These are phyloP conservation scores for Eryngium alpinum DNA, from an alignment of 140 eudicot genomes.

Conservation along the genomic window DNA sequence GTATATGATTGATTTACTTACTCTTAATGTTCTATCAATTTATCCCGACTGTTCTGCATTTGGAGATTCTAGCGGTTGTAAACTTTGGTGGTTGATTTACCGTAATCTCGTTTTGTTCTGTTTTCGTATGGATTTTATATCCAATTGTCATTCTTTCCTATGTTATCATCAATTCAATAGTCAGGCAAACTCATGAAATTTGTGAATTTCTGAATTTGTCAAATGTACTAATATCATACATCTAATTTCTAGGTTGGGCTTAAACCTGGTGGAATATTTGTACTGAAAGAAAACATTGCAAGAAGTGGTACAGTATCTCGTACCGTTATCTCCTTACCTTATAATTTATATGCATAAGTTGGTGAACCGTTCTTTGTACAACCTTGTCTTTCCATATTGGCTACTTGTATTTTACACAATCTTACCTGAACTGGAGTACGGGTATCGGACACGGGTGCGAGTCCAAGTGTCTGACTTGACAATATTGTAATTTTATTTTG, in stretches of 20 bases:
- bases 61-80: neutral
- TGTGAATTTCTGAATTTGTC: neutral
- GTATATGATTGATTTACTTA: neutral
- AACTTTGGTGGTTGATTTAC: neutral
- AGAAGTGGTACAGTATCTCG: slow-evolving; percentile 46
- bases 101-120: neutral
- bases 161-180: neutral
- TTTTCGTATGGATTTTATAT: too few species aligned
- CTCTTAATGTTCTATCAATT: neutral
- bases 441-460: too few species aligned
- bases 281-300: slow-evolving; percentile 90
- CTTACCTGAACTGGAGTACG: too few species aligned
- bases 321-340: neutral
- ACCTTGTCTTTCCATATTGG: neutral
- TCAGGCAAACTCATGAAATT: neutral
- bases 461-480: too few species aligned
- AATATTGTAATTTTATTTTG: too few species aligned
- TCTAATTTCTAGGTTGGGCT: slow-evolving; percentile 65
- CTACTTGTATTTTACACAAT: neutral
- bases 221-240: slow-evolving; percentile 4
- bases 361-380: neutral
- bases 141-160: too few species aligned
- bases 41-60: neutral
- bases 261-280: slow-evolving; percentile 86
- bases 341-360: neutral